Evolutionary conservation across 2,329 filamentous ascomycete species (phyloP).

Genomic region (Ilyonectria sp.): DNA sequence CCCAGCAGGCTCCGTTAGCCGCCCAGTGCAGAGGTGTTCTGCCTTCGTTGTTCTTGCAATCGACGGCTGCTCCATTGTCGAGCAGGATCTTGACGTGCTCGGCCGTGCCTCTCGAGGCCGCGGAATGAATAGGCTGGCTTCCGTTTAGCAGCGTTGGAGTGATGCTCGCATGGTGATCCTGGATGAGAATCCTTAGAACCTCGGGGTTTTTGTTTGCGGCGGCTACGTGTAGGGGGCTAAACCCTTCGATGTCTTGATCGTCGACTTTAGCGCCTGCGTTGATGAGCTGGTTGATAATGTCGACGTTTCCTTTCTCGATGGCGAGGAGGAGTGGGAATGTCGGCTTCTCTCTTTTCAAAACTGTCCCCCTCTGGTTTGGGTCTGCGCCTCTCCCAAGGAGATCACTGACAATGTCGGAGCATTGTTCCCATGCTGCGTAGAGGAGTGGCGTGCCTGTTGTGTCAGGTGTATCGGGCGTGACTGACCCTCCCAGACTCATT

Average conservation of each 20-base stretch:
- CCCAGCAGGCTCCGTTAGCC: neutral
- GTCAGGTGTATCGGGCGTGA: neutral
- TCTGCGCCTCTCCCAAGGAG: neutral
- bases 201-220: neutral
- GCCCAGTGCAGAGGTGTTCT: neutral
- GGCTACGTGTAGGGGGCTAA: neutral
- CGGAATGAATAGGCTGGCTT: neutral
- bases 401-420: neutral
- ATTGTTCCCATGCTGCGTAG: neutral
- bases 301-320: neutral
- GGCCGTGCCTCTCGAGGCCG: neutral
- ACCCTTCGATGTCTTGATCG: constrained; percentile 3
- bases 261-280: neutral
- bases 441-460: neutral
- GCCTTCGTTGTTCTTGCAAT: neutral
- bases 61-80: neutral
- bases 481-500: neutral
- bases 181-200: neutral
- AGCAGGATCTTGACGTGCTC: neutral
- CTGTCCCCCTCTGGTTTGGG: neutral
- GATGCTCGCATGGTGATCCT: neutral
- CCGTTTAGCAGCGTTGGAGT: neutral
- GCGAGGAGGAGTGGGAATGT: constrained; percentile 1
- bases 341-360: neutral
- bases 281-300: neutral